These are phyloP conservation scores for Physcia stellaris DNA, from an alignment of 495 filamentous ascomycete genomes.

Conservation along the genomic window DNA sequence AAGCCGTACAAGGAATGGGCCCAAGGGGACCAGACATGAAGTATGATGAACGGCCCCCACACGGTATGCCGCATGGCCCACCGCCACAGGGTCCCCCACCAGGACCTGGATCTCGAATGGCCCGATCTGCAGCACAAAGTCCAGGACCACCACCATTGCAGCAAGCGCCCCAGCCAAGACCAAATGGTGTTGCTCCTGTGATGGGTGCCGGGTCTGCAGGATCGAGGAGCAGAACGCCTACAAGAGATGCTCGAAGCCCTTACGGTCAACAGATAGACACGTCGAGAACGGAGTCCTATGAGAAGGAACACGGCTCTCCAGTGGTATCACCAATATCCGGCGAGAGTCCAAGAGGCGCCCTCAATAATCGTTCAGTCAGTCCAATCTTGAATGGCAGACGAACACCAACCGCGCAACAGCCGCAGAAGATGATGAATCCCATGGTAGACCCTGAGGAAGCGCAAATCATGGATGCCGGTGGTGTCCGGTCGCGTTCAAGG, in stretches of 20 bases:
- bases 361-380: slow-evolving; percentile 18
- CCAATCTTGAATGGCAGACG: slow-evolving; percentile 42
- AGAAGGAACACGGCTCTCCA: too few relatives aligned
- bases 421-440: slow-evolving; percentile 17
- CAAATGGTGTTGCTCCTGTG: slow-evolving; percentile 36
- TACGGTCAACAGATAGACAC: slow-evolving; percentile 40
- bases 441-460: slow-evolving; percentile 10
- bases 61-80: too few relatives aligned
- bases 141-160: slow-evolving; percentile 79
- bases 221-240: slow-evolving; percentile 46
- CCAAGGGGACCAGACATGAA: slow-evolving; percentile 13
- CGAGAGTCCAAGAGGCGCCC: slow-evolving; percentile 27
- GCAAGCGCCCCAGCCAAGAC: slow-evolving; percentile 65
- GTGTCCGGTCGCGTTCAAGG: slow-evolving; percentile 13
- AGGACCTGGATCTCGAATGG: slow-evolving; percentile 47
- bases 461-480: slow-evolving; percentile 7
- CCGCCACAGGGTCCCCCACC: slow-evolving; percentile 9
- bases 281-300: slow-evolving; percentile 26
- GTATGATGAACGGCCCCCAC: slow-evolving; percentile 14
- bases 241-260: slow-evolving; percentile 35
- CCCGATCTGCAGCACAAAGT: slow-evolving; percentile 53
- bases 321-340: slow-evolving; percentile 39
- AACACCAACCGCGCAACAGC: slow-evolving; percentile 42
- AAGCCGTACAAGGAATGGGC: slow-evolving; percentile 18
- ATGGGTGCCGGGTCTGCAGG: slow-evolving; percentile 18